Evolutionary conservation across 2,329 filamentous ascomycete species (phyloP), one percentile per base, ranked within the genome.

Genomic region (Cladosporium sp.): DNA sequence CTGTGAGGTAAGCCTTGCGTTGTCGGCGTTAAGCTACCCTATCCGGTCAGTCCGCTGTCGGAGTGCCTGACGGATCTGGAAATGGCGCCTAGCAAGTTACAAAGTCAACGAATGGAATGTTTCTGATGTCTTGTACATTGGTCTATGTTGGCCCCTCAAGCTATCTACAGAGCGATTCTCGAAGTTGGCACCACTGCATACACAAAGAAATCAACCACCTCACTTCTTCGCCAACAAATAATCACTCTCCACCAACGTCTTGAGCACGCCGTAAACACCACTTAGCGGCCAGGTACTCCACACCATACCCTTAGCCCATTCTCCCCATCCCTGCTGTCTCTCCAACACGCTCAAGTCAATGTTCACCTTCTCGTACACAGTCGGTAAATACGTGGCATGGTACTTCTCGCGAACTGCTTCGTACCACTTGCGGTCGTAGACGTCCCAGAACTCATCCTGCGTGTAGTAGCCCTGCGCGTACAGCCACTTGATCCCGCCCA

Each of bases 381-480:
- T 85, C 0, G 85, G 86, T 61, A 89, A 67, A 50, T 82, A 80
- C 1, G 74, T 74, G 0, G 87, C 87, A 4, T 76, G 73, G 66
- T 88, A 89, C 66, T 81, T 84, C 22, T 71, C 69, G 17, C 87
- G 74, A 55, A 89, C 72, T 2, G 67, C 70, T 45, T 88, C 82
- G 61, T 89, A 88, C 67, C 82, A 82, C 7, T 74, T 65, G 38
- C 78, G 75, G 67, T 88, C 82, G 61, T 88, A 89, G 55, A 83
- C 78, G 9, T 75, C 70, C 86, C 87, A 89, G 69, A 90, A 90
- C 63, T 89, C 87, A 0, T 82, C 79, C 67, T 87, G 82, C 3
- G 79, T 82, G 69, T 88, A 88, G 71, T 86, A 89, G 0, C 84
- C 83, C 59, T 89, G 86, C 0, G 86, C 85, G 62, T 90, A 90